Conservation (phyloP, 2,329 filamentous ascomycete genomes). For the Fusarium protoensiforme region DNA sequence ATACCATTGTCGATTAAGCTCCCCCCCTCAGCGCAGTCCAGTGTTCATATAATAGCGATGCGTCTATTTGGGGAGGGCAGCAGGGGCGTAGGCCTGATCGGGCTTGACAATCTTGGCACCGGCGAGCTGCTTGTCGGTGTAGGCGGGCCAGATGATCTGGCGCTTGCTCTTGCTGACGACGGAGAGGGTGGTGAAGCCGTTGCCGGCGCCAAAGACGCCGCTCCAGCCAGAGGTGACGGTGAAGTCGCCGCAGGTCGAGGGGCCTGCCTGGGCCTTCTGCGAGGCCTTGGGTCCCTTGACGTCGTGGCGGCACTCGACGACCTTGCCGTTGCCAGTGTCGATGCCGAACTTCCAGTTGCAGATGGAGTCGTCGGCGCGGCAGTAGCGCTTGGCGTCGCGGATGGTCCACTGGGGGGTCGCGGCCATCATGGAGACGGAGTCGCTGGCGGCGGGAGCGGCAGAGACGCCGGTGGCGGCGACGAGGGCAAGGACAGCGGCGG, state of each 20-base stretch:
- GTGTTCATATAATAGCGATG: background rate
- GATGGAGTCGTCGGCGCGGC: constrained; percentile 50
- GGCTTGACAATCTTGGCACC: constrained; percentile 58
- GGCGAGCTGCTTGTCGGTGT: constrained; percentile 62
- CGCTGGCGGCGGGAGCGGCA: constrained; percentile 46
- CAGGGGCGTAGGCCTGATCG: constrained; percentile 58
- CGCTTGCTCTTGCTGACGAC: constrained; percentile 57
- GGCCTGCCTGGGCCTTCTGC: constrained; percentile 50
- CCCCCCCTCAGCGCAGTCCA: background rate
- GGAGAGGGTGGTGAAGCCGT: constrained; percentile 65
- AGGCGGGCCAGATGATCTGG: constrained; percentile 63
- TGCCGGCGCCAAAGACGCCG: constrained; percentile 62
- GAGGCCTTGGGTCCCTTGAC: constrained; percentile 50
- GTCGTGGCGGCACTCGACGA: constrained; percentile 39
- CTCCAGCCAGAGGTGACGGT: constrained; percentile 66
- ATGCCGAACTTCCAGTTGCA: constrained; percentile 59
- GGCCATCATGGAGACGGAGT: constrained; percentile 55
- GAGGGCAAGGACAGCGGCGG: constrained; percentile 51
- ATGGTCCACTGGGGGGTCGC: constrained; percentile 55
- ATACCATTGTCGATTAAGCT: background rate
- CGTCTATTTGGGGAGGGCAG: constrained; percentile 37
- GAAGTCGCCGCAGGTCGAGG: constrained; percentile 59
- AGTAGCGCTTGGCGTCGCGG: constrained; percentile 52
- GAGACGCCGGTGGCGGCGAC: constrained; percentile 50
- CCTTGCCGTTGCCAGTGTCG: constrained; percentile 55